Conservation (phyloP, 1,284 basidiomycete genomes). For the Chalciporus sp. region DNA sequence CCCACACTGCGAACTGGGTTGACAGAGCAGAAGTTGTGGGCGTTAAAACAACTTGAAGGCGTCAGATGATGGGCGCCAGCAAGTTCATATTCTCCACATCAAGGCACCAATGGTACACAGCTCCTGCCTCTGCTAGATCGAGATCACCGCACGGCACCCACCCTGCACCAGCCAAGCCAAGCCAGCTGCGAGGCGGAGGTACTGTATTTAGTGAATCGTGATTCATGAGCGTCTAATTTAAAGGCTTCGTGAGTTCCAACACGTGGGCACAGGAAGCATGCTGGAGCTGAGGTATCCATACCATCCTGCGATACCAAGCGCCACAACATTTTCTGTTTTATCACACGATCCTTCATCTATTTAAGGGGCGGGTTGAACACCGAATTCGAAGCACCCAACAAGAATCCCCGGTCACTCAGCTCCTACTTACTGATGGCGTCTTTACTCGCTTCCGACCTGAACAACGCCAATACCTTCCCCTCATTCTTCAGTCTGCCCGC, state of each 20-base stretch:
- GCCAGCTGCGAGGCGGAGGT: background rate
- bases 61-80: no score
- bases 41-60: no score
- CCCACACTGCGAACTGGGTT: no score
- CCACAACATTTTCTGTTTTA: conserved; percentile 3
- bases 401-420: background rate
- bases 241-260: background rate
- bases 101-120: background rate
- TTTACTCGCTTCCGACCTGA: conserved; percentile 31
- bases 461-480: conserved; percentile 28
- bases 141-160: background rate
- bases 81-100: background rate
- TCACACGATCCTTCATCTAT: conserved; percentile 9
- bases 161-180: background rate
- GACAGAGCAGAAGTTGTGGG: no score
- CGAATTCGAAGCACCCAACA: background rate
- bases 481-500: conserved; percentile 24
- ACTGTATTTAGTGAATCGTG: background rate
- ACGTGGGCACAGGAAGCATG: background rate
- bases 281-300: background rate
- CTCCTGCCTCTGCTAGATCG: background rate
- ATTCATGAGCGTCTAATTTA: conserved; percentile 2
- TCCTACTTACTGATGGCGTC: conserved; percentile 20
- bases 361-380: conserved; percentile 16
- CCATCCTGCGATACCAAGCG: conserved; percentile 2